Percentiles rank a stretch among this genome's conserved stretches.
These are phyloP conservation scores for Fusarium mangiferae DNA, from an alignment of 2,329 filamentous ascomycete species.

Conservation along the genomic window DNA sequence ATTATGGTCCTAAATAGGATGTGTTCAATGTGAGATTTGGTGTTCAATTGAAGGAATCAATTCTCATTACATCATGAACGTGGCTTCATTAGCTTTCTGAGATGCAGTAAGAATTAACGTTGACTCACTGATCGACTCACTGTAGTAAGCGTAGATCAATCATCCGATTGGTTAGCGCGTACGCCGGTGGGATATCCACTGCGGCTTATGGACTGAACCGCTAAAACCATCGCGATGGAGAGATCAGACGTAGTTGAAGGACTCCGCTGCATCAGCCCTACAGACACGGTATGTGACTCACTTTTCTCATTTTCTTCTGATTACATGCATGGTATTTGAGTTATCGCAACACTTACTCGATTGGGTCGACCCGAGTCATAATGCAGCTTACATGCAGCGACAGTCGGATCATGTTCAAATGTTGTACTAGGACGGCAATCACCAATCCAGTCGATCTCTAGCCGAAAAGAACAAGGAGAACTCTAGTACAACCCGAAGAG, in stretches of 20 bases:
- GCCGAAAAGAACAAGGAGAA: neutral
- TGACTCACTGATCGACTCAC: neutral
- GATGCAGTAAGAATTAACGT: neutral
- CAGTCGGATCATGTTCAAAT: neutral
- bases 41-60: too few species aligned
- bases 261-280: neutral
- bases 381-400: neutral
- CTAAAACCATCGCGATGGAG: neutral
- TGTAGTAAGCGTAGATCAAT: neutral
- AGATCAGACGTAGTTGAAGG: neutral
- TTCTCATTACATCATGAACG: neutral
- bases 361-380: neutral
- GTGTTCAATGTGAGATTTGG: fast-evolving
- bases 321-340: too few species aligned
- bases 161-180: neutral
- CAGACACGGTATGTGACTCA: neutral
- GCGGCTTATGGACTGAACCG: neutral
- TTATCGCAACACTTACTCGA: neutral
- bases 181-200: fast-evolving
- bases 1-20: neutral
- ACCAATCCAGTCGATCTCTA: neutral
- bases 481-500: too few species aligned
- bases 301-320: too few species aligned
- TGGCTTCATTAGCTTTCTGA: neutral
- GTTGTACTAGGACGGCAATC: neutral